Conservation (phyloP, 2,329 filamentous ascomycete genomes). For the Ophiocordyceps camponoti-floridani region DNA sequence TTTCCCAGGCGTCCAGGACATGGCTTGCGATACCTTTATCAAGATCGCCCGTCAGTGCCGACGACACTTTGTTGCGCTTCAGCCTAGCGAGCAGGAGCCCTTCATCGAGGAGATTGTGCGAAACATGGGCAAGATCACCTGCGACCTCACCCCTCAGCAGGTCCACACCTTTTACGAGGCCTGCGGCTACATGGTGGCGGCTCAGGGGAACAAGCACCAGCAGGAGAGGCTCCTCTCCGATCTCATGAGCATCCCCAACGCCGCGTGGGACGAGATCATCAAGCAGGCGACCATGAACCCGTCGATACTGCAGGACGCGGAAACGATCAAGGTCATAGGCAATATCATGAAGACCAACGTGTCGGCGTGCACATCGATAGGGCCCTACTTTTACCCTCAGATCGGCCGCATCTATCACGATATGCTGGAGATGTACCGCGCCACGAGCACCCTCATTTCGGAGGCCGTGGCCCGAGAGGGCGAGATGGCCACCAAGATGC, state of each 20-base stretch:
- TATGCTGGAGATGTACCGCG: slow-evolving; percentile 98
- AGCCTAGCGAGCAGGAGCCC: slow-evolving; percentile 83
- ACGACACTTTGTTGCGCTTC: slow-evolving; percentile 88
- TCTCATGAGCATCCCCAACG: slow-evolving; percentile 83
- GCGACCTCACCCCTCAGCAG: slow-evolving; percentile 87
- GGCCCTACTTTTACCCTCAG: slow-evolving; percentile 93
- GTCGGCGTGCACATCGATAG: slow-evolving; percentile 91
- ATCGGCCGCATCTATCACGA: slow-evolving; percentile 95
- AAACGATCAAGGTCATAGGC: slow-evolving; percentile 95
- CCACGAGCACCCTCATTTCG: slow-evolving; percentile 90
- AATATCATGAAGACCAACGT: slow-evolving; percentile 99
- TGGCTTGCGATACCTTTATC: slow-evolving; percentile 99
- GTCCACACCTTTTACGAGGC: slow-evolving; percentile 98
- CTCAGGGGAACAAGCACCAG: slow-evolving; percentile 84
- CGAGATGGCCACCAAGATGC: slow-evolving; percentile 91
- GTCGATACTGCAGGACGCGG: slow-evolving; percentile 70
- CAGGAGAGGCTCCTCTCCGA: slow-evolving; percentile 86
- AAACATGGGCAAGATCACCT: slow-evolving; percentile 89
- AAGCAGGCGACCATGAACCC: slow-evolving; percentile 71
- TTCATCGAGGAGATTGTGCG: slow-evolving; percentile 98
- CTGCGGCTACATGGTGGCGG: slow-evolving; percentile 97
- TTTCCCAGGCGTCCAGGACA: slow-evolving; percentile 76
- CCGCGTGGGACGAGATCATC: slow-evolving; percentile 93
- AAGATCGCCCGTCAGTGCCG: slow-evolving; percentile 98
- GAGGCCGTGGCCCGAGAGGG: slow-evolving; percentile 77